These are phyloP conservation scores for Microcyclospora tardicrescens DNA, from an alignment of 2,329 filamentous ascomycete species.

Conservation along the genomic window DNA sequence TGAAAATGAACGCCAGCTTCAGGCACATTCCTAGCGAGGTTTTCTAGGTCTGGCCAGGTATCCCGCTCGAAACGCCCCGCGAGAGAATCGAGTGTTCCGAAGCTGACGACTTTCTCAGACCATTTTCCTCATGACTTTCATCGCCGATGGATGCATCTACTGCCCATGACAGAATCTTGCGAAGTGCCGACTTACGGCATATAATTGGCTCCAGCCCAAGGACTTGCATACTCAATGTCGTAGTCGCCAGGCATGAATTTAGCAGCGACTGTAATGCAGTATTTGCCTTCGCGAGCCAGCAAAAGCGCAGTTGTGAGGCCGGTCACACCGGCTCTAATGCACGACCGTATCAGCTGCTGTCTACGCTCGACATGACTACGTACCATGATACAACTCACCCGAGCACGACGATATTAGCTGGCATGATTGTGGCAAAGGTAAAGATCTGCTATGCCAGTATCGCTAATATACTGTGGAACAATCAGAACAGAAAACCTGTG, in stretches of 20 bases:
- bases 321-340: constrained; percentile 43
- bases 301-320: constrained; percentile 53
- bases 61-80: constrained; percentile 29
- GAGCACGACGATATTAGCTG: constrained; percentile 33
- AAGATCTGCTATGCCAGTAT: too few species aligned
- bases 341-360: constrained; percentile 2
- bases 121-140: too few species aligned
- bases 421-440: constrained; percentile 2
- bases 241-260: constrained; percentile 94
- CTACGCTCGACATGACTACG: background rate
- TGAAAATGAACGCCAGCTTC: constrained; percentile 75
- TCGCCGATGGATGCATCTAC: too few species aligned
- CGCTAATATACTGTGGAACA: too few species aligned
- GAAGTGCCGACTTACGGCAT: constrained; percentile 34
- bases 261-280: constrained; percentile 57
- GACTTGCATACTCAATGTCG: constrained; percentile 79
- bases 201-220: constrained; percentile 77
- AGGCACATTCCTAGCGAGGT: constrained; percentile 45
- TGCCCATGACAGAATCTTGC: too few species aligned
- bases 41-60: constrained; percentile 33
- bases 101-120: constrained; percentile 12
- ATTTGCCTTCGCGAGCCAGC: constrained; percentile 42
- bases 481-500: too few species aligned
- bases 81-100: constrained; percentile 28
- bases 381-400: constrained; percentile 26